A percentile compares a stretch with the other conserved stretches of the same genome.
phyloP scores from a whole-genome alignment of 2,329 filamentous ascomycete species.

The Sporothrix protearum region DNA sequence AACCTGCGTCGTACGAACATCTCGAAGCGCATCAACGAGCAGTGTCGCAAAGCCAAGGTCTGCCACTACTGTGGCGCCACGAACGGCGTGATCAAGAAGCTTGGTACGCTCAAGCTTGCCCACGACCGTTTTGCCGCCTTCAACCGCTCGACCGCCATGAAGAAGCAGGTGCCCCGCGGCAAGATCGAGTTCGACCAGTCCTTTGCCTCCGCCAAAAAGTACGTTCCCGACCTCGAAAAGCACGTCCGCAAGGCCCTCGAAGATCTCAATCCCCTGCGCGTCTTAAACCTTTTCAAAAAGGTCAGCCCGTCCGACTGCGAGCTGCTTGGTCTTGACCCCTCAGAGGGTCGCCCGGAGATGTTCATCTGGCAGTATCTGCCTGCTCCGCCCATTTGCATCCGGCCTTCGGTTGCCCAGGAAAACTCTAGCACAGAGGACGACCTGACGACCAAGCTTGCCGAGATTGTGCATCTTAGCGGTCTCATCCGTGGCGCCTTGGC shows the following conservation, averaged over 20 bases:
- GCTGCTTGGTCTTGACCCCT: constrained; percentile 80
- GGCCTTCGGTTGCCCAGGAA: constrained; percentile 91
- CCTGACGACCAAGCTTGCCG: constrained; percentile 91
- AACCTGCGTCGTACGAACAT: constrained; percentile 80
- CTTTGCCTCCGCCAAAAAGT: constrained; percentile 72
- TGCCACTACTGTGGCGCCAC: constrained; percentile 78
- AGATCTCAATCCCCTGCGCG: constrained; percentile 83
- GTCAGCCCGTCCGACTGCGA: constrained; percentile 85
- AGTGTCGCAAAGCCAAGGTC: constrained; percentile 79
- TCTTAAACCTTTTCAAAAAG: constrained; percentile 86
- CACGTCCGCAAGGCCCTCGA: constrained; percentile 90
- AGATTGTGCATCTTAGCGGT: constrained; percentile 90
- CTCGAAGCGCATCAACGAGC: constrained; percentile 81
- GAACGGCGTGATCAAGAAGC: constrained; percentile 90
- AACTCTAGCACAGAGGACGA: constrained; percentile 94
- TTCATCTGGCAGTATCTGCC: constrained; percentile 97
- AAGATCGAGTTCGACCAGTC: constrained; percentile 84
- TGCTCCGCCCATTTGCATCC: constrained; percentile 87
- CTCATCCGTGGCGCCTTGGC: constrained; percentile 78
- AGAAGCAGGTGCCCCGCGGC: constrained; percentile 76
- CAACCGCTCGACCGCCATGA: constrained; percentile 82
- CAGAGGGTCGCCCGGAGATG: constrained; percentile 88
- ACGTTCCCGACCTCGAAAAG: constrained; percentile 80
- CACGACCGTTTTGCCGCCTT: constrained; percentile 89
- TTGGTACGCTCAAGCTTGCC: constrained; percentile 85